Conservation (phyloP, 2,329 filamentous ascomycete species). For the Aspergillus caelatus region DNA sequence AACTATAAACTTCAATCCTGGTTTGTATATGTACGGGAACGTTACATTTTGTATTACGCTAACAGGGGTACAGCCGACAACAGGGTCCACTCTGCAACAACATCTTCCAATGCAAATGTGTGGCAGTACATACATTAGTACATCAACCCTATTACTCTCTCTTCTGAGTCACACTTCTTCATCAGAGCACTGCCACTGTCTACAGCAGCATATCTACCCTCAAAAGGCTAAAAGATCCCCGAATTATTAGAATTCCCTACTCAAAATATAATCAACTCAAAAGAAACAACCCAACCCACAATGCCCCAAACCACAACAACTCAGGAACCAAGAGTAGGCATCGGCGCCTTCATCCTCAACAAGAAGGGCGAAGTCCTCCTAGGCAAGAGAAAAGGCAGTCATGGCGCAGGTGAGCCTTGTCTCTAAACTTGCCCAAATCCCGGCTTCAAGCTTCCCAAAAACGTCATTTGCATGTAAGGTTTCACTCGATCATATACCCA, state of each 20-base stretch:
- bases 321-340: constrained; percentile 44
- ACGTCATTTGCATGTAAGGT: no score
- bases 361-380: constrained; percentile 48
- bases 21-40: neutral
- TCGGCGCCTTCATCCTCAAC: constrained; percentile 53
- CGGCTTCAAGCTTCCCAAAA: neutral
- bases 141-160: neutral
- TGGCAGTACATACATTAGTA: neutral
- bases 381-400: constrained; percentile 51
- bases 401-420: constrained; percentile 46
- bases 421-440: neutral
- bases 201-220: no score
- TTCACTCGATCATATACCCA: neutral
- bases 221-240: no score
- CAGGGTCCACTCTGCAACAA: neutral
- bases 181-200: neutral
- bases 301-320: neutral
- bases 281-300: neutral
- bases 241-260: no score
- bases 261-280: no score
- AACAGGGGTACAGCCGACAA: neutral
- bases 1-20: neutral
- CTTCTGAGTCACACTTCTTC: neutral
- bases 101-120: neutral
- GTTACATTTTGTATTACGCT: neutral